phyloP scores from a whole-genome alignment of 2,329 filamentous ascomycete species.

The Cladophialophora exuberans region DNA sequence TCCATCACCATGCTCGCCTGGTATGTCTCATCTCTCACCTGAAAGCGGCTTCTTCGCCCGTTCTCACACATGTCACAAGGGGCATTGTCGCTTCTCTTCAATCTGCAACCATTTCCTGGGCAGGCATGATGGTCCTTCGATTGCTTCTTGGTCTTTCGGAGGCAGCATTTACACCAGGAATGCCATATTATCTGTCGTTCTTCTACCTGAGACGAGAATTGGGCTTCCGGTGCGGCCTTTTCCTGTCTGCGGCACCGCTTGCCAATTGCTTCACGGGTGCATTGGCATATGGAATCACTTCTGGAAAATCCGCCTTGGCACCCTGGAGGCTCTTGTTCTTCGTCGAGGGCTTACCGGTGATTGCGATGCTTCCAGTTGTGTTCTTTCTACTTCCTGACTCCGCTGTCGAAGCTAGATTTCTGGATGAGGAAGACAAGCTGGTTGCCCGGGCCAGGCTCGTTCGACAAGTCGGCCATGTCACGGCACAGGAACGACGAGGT shows the following conservation, averaged over 20 bases:
- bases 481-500: neutral
- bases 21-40: neutral
- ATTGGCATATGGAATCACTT: constrained; percentile 66
- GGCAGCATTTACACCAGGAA: constrained; percentile 43
- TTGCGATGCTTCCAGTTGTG: constrained; percentile 55
- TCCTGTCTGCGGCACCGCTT: constrained; percentile 62
- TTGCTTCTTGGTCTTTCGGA: constrained; percentile 45
- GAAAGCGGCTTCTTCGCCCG: neutral
- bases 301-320: constrained; percentile 37
- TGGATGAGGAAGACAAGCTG: constrained; percentile 44
- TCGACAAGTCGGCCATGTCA: constrained; percentile 2
- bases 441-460: constrained; percentile 47
- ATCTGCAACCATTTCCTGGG: neutral
- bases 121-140: constrained; percentile 23
- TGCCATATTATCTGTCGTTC: constrained; percentile 58
- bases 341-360: constrained; percentile 65
- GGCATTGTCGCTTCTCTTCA: neutral
- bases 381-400: constrained; percentile 58
- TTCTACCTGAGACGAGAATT: constrained; percentile 63
- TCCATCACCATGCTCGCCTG: neutral
- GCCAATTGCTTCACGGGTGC: constrained; percentile 79
- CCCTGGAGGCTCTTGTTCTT: constrained; percentile 69
- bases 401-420: constrained; percentile 49
- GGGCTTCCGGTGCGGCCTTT: constrained; percentile 60
- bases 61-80: neutral